phyloP scores from a whole-genome alignment of 352 stramenopile genomes.

The Globisporangium viniferum region DNA sequence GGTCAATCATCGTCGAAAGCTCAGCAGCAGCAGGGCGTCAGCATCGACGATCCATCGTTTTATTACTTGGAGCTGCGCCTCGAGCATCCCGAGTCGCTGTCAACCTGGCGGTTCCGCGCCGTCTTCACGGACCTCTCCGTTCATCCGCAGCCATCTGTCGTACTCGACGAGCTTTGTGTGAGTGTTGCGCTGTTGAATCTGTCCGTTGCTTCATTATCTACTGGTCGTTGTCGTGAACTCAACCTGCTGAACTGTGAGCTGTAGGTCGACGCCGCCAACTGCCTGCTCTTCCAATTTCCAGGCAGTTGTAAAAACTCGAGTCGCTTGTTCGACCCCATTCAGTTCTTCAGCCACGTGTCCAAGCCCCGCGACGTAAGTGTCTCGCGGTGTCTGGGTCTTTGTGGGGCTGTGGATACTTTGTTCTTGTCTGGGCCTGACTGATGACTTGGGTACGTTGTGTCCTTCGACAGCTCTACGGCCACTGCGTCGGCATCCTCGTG shows the following conservation, averaged over 20 bases:
- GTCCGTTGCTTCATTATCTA: not conserved
- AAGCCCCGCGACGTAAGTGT: conserved; percentile 41
- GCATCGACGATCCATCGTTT: conserved; percentile 36
- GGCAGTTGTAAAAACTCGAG: conserved; percentile 1
- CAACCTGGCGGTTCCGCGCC: conserved; percentile 39
- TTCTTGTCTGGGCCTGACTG: not conserved
- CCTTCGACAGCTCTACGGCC: conserved; percentile 38
- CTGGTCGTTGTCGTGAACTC: not conserved
- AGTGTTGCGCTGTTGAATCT: not conserved
- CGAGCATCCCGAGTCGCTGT: conserved; percentile 36
- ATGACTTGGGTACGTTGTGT: not conserved
- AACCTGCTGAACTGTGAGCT: not conserved
- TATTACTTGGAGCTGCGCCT: conserved; percentile 53
- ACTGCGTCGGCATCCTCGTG: conserved; percentile 49
- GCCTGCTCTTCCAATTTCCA: conserved; percentile 29
- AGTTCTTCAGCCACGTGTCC: conserved; percentile 38
- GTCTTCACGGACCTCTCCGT: conserved; percentile 45
- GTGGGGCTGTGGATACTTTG: not conserved
- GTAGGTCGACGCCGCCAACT: conserved; percentile 47
- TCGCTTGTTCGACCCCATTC: conserved; percentile 38
- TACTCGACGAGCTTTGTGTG: conserved; percentile 42
- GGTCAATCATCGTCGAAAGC: not conserved
- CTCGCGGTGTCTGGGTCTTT: not conserved
- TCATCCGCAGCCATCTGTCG: conserved; percentile 21
- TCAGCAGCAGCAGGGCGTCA: not conserved